Base-by-base conservation (phyloP, 2,329 filamentous ascomycete genomes). In the Cytospora schulzeri region DNA sequence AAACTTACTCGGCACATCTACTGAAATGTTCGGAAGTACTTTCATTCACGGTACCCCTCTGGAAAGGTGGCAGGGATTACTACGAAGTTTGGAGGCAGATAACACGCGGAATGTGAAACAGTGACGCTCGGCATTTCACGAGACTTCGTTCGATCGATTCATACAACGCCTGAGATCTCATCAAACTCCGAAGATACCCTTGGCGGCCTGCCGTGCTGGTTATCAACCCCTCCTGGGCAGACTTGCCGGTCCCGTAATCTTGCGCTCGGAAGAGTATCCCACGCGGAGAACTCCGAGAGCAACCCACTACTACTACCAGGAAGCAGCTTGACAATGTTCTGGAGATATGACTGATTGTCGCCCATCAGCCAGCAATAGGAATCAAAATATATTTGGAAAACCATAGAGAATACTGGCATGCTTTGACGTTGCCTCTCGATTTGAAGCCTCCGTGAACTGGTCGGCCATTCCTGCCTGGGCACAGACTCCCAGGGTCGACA, bases 31-130 rank as follows among this genome's bases (percentile, higher is more conserved):
- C 60, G n/a, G 60, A 63, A 52, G 60, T 63, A 24, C 60, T 63
- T n/a, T n/a, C 60, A n/a, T 58, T 63, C 22, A 63, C 60, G 17
- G 8, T 58, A 12, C 53, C 60, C 9, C 48, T 63, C 12, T 63
- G 60, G 60, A 58, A 54, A 8, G 60, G 60, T 12, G 60, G 60
- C 5, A 45, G 48, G 45, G 60, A 63, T 28, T 63, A 63, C n/a
- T 58, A 63, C 19, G 60, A 63, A n/a, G 60, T 63, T 17, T 63
- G 54, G 53, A 41, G 54, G 17, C 88, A 63, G 24, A n/a, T 63
- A 41, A 50, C 60, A 29, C 59, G 51, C 38, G 38, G 38, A n/a
- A 4, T 41, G 17, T 41, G 38, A 41, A 19, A 17, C 38, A 41
- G 17, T 19, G 2, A 19, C 8, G 4, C 15, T 41, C 38, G 9